A percentile compares a stretch with the other conserved stretches of the same genome.
These are phyloP conservation scores for Carpinus viminea DNA, from an alignment of 306 rosid species.

Conservation along the genomic window DNA sequence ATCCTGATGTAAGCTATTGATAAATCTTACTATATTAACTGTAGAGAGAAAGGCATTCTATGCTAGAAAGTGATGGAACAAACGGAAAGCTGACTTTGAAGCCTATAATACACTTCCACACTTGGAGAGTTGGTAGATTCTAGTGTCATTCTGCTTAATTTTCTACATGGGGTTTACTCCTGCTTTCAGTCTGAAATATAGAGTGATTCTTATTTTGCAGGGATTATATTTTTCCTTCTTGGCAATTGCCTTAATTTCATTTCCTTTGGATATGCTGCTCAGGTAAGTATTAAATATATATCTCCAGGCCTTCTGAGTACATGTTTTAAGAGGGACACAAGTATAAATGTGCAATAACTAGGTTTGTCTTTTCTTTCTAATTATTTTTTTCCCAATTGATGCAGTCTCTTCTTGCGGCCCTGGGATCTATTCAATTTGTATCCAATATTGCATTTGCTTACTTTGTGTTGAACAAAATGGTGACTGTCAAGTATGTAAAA, in stretches of 20 bases:
- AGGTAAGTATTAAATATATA: conserved; percentile 49
- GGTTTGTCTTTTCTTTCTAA: background rate
- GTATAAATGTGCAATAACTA: background rate
- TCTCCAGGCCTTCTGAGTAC: conserved; percentile 8
- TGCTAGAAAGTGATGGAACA: conserved; percentile 65
- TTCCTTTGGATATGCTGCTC: conserved; percentile 98
- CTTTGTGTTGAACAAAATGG: conserved; percentile 91
- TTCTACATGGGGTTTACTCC: conserved; percentile 25
- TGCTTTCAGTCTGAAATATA: conserved; percentile 14
- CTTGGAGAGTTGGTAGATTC: conserved; percentile 89
- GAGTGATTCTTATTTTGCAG: conserved; percentile 45
- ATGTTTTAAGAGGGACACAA: background rate
- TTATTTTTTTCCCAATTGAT: conserved; percentile 3
- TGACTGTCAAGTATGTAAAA: conserved; percentile 82
- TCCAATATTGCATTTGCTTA: conserved; percentile 97
- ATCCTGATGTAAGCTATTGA: conserved; percentile 14
- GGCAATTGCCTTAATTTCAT: conserved; percentile 92
- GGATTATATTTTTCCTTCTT: conserved; percentile 74
- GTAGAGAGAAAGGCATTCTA: conserved; percentile 82
- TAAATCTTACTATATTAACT: conserved; percentile 20
- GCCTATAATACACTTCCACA: conserved; percentile 77
- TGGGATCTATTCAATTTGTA: conserved; percentile 95
- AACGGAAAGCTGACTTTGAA: conserved; percentile 68
- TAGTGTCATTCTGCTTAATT: conserved; percentile 26
- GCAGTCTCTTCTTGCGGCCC: conserved; percentile 99